Conservation (phyloP, 2,329 filamentous ascomycete genomes). For the Sclerotinia nivalis region DNA sequence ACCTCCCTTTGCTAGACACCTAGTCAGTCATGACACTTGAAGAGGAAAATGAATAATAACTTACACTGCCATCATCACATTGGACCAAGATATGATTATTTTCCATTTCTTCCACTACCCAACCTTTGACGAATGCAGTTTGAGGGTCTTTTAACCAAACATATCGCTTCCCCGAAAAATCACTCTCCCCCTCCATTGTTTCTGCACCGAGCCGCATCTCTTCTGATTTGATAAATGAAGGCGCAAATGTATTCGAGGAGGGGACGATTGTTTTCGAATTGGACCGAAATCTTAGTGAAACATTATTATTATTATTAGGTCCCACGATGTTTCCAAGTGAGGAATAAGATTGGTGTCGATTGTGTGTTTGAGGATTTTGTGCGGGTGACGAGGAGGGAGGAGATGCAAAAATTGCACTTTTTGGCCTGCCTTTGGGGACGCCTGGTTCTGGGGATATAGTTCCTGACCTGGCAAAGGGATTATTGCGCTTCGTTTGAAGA, state of each 20-base stretch:
- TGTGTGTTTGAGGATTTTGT: conserved; percentile 59
- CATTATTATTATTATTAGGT: conserved; percentile 33
- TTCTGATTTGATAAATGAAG: conserved; percentile 91
- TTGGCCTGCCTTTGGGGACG: conserved; percentile 60
- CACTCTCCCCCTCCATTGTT: conserved; percentile 91
- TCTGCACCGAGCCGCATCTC: conserved; percentile 63
- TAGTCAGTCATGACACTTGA: conserved; percentile 26
- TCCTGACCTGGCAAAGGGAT: conserved; percentile 72
- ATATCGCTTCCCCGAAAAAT: conserved; percentile 98
- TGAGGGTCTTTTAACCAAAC: conserved; percentile 93
- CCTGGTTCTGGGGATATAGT: conserved; percentile 65
- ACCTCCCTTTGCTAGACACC: conserved; percentile 76
- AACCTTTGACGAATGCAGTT: conserved; percentile 86
- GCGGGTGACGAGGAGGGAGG: conserved; percentile 40
- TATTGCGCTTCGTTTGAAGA: conserved; percentile 73
- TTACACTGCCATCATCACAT: conserved; percentile 86
- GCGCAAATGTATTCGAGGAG: conserved; percentile 83
- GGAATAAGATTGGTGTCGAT: conserved; percentile 60
- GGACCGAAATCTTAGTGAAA: conserved; percentile 47
- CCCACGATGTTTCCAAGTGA: conserved; percentile 47
- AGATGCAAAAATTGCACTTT: conserved; percentile 67
- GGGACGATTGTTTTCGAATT: conserved; percentile 67
- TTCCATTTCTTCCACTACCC: conserved; percentile 80
- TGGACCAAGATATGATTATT: conserved; percentile 76
- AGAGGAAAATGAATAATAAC: conserved; percentile 40